A percentile compares a stretch with the other conserved stretches of the same genome.
phyloP scores from a whole-genome alignment of 2,329 filamentous ascomycete species.

The Neopestalotiopsis sp. region DNA sequence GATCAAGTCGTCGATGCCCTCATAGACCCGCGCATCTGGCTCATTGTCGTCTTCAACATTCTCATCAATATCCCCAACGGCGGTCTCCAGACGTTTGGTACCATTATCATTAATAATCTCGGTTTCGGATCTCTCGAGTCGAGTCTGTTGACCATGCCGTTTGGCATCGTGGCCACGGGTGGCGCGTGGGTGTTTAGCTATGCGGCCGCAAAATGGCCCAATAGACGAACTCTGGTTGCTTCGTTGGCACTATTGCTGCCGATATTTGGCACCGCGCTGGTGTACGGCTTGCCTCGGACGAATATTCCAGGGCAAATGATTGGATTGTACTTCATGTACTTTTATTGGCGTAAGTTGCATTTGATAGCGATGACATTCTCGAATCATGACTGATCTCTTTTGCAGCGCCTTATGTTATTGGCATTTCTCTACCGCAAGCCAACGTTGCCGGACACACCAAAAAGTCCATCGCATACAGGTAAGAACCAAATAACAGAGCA shows the following conservation, averaged over 20 bases:
- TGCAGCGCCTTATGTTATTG: conserved; percentile 32
- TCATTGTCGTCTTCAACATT: conserved; percentile 34
- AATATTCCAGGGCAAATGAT: conserved; percentile 44
- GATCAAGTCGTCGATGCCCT: conserved; percentile 34
- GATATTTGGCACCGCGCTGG: conserved; percentile 28
- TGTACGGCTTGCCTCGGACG: conserved; percentile 27
- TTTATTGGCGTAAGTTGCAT: conserved; percentile 38
- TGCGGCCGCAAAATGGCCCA: conserved; percentile 28
- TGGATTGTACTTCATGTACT: conserved; percentile 45
- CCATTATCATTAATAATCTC: conserved; percentile 31
- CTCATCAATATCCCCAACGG: conserved; percentile 35
- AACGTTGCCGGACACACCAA: conserved; percentile 41
- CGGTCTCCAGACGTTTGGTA: conserved; percentile 31
- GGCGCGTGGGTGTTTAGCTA: conserved; percentile 29
- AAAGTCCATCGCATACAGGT: conserved; percentile 41
- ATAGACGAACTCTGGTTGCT: conserved; percentile 26
- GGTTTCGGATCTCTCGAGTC: conserved; percentile 27
- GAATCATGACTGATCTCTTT: background rate
- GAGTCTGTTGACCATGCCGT: conserved; percentile 30
- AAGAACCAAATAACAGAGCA: too few species aligned
- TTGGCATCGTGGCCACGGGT: conserved; percentile 27
- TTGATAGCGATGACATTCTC: background rate
- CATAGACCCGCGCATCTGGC: conserved; percentile 30
- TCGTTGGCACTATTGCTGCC: conserved; percentile 26
- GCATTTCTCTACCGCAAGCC: conserved; percentile 31